phyloP scores from a whole-genome alignment of 192 early-diverging fungal genomes.

The Rhizophagus prolifer region DNA sequence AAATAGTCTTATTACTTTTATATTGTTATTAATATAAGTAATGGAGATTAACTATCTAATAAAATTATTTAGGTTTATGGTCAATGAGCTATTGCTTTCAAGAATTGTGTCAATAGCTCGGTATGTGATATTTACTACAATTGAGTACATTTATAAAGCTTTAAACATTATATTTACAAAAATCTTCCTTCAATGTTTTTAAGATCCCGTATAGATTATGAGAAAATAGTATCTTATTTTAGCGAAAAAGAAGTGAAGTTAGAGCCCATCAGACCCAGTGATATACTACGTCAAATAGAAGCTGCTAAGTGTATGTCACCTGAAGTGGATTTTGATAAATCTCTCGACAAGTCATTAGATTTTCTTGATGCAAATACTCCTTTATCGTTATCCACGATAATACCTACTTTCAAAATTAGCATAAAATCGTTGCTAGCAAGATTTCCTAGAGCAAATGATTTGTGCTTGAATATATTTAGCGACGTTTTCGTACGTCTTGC shows the following conservation, averaged over 20 bases:
- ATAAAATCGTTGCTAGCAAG: not conserved
- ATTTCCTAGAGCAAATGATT: constrained; percentile 17
- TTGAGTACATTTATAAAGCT: not conserved
- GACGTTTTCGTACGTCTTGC: constrained; percentile 16
- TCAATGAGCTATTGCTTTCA: not conserved
- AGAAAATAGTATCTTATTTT: not conserved
- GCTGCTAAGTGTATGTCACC: not conserved
- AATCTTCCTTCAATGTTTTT: not conserved
- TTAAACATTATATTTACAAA: not conserved
- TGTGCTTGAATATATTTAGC: not conserved
- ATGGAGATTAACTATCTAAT: not conserved
- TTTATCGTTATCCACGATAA: not conserved
- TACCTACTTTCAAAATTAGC: constrained; percentile 11
- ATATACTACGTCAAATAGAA: not conserved
- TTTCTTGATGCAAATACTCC: not conserved
- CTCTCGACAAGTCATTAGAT: not conserved
- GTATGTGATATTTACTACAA: not conserved
- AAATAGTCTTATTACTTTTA: not conserved
- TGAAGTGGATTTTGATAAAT: not conserved
- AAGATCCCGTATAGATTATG: not conserved
- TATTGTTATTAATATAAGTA: not conserved
- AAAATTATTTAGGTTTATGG: not conserved
- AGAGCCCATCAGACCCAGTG: not conserved
- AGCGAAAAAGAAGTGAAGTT: not conserved
- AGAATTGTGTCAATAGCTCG: not conserved